Conservation (phyloP, 1,139 yeast genomes). For the Sugiyamaella neomexicana region DNA sequence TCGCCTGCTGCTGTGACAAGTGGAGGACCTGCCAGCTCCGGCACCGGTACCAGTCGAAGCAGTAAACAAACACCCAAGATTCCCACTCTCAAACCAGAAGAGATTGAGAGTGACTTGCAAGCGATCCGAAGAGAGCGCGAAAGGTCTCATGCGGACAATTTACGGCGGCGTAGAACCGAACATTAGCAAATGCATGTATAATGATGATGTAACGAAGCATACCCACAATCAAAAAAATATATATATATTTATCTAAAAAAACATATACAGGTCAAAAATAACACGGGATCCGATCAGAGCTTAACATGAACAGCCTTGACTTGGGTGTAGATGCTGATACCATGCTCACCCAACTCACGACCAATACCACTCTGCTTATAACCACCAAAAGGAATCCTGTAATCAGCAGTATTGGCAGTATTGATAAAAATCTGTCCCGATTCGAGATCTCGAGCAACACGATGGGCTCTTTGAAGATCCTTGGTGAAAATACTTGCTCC, state of each 20-base stretch:
- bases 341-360: slow-evolving; percentile 80
- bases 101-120: slow-evolving; percentile 17
- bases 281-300: no score
- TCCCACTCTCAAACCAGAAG: slow-evolving; percentile 18
- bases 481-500: slow-evolving; percentile 80
- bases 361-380: slow-evolving; percentile 86
- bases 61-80: slow-evolving; percentile 18
- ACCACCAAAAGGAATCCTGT: slow-evolving; percentile 78
- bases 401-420: slow-evolving; percentile 80
- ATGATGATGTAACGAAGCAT: background rate
- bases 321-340: slow-evolving; percentile 76
- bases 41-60: slow-evolving; percentile 6
- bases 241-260: background rate
- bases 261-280: background rate
- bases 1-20: slow-evolving; percentile 15
- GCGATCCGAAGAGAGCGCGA: slow-evolving; percentile 9
- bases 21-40: slow-evolving; percentile 11
- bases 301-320: slow-evolving; percentile 57
- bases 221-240: slow-evolving; percentile 1
- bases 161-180: slow-evolving; percentile 12
- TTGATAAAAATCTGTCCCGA: slow-evolving; percentile 82
- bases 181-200: background rate
- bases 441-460: slow-evolving; percentile 59
- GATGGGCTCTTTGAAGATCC: slow-evolving; percentile 55
- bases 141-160: background rate